phyloP scores from a whole-genome alignment of 2,329 filamentous ascomycete genomes.

The Pestalotiopsis sp. region DNA sequence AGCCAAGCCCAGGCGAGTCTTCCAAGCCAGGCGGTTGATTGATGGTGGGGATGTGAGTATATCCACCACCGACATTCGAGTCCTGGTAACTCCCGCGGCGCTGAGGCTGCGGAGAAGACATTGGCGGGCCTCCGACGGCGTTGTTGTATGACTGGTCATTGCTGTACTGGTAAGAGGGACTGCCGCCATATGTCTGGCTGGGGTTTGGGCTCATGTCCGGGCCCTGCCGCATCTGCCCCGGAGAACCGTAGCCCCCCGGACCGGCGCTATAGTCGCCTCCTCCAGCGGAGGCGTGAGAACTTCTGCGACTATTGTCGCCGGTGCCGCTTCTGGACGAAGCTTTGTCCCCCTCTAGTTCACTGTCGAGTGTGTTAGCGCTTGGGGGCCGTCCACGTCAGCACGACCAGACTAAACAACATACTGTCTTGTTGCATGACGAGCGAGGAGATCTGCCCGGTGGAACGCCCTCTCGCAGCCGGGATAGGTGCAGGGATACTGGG shows the following conservation, averaged over 20 bases:
- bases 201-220: slow-evolving; percentile 5
- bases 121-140: slow-evolving; percentile 25
- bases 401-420: slow-evolving; percentile 31
- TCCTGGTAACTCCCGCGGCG: slow-evolving; percentile 19
- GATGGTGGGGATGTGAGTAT: slow-evolving; percentile 27
- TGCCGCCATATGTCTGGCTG: slow-evolving; percentile 6
- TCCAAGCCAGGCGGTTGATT: slow-evolving; percentile 27
- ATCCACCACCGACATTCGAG: slow-evolving; percentile 19
- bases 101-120: slow-evolving; percentile 27
- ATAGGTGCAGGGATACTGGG: slow-evolving; percentile 53
- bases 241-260: background rate
- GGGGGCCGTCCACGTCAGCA: background rate
- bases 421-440: slow-evolving; percentile 59
- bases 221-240: background rate
- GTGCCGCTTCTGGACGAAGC: slow-evolving; percentile 29
- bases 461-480: slow-evolving; percentile 61
- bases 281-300: slow-evolving; percentile 26
- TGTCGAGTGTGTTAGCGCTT: slow-evolving; percentile 26
- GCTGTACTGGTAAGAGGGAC: slow-evolving; percentile 21
- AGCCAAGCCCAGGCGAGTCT: slow-evolving; percentile 23
- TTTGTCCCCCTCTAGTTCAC: slow-evolving; percentile 49
- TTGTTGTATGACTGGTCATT: slow-evolving; percentile 7
- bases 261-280: slow-evolving; percentile 18
- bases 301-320: slow-evolving; percentile 27
- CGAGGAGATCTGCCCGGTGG: slow-evolving; percentile 60